Percentiles rank a stretch among this genome's conserved stretches.
Evolutionary conservation across 2,329 filamentous ascomycete genomes (phyloP).

Genomic region (Rachicladosporium sp.): DNA sequence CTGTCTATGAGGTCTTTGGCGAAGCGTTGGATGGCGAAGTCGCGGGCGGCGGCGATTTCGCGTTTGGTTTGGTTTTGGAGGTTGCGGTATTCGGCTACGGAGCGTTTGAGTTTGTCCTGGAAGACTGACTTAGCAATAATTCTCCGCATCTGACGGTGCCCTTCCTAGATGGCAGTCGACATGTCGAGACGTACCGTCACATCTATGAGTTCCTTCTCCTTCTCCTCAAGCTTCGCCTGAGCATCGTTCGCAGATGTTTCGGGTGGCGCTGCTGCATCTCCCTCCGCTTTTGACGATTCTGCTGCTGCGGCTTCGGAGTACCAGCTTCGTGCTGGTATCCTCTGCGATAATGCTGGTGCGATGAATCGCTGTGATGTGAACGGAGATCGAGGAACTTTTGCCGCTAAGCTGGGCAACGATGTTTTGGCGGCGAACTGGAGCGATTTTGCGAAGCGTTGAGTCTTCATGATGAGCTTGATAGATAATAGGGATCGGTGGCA

Average conservation of each 20-base stretch:
- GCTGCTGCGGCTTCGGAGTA: constrained; percentile 34
- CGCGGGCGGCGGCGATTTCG: constrained; percentile 73
- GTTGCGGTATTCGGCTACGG: constrained; percentile 93
- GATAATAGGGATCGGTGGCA: not conserved
- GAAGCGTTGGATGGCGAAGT: constrained; percentile 91
- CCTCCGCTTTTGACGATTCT: constrained; percentile 30
- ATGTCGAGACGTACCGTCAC: constrained; percentile 58
- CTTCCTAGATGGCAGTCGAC: not conserved
- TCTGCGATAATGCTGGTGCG: constrained; percentile 19
- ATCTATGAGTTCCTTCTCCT: constrained; percentile 61
- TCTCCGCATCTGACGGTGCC: no score
- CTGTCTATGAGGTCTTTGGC: constrained; percentile 89
- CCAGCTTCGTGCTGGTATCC: constrained; percentile 26
- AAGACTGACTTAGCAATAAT: constrained; percentile 3
- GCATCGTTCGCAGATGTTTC: constrained; percentile 12
- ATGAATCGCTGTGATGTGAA: constrained; percentile 5
- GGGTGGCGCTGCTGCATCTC: no score
- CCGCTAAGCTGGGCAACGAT: not conserved
- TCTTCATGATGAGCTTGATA: constrained; percentile 2
- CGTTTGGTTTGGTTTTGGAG: constrained; percentile 89
- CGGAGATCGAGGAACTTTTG: constrained; percentile 6
- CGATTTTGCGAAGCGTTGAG: constrained; percentile 5
- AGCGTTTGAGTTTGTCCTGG: constrained; percentile 89
- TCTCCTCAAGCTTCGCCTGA: constrained; percentile 57
- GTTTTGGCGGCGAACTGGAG: constrained; percentile 4